phyloP scores from a whole-genome alignment of 768 basidiomycete genomes.

The Tephrocybe rancida region DNA sequence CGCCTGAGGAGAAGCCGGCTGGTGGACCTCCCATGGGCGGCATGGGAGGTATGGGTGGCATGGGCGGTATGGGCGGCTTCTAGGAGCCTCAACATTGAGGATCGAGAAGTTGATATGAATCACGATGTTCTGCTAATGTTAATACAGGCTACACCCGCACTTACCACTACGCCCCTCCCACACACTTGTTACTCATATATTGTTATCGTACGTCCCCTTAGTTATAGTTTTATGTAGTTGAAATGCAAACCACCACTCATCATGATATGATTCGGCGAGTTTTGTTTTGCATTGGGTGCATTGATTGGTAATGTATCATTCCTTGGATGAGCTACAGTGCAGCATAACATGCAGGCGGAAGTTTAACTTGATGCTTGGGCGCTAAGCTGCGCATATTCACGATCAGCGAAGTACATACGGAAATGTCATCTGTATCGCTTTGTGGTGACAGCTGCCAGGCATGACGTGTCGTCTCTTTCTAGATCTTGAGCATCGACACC shows the following conservation, averaged over 20 bases:
- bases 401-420: too few relatives aligned
- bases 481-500: too few relatives aligned
- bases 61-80: slow-evolving; percentile 46
- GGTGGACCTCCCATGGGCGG: slow-evolving; percentile 52
- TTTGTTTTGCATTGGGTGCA: too few relatives aligned
- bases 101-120: not conserved
- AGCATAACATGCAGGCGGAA: too few relatives aligned
- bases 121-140: not conserved
- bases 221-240: slow-evolving; percentile 2
- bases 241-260: slow-evolving; percentile 10
- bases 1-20: slow-evolving; percentile 71
- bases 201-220: slow-evolving; percentile 8
- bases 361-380: too few relatives aligned
- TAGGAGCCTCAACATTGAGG: slow-evolving; percentile 9
- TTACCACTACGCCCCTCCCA: slow-evolving; percentile 7
- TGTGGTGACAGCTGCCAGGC: too few relatives aligned
- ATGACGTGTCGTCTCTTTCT: too few relatives aligned
- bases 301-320: too few relatives aligned
- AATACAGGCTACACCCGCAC: not conserved
- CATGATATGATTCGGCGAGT: too few relatives aligned
- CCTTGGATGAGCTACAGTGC: too few relatives aligned
- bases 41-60: slow-evolving; percentile 30
- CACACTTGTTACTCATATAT: slow-evolving; percentile 2
- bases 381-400: too few relatives aligned
- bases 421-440: too few relatives aligned